Percentiles rank a stretch among this genome's conserved stretches.
Conservation (phyloP, 257 asterid species). For the Apocynum venetum region DNA sequence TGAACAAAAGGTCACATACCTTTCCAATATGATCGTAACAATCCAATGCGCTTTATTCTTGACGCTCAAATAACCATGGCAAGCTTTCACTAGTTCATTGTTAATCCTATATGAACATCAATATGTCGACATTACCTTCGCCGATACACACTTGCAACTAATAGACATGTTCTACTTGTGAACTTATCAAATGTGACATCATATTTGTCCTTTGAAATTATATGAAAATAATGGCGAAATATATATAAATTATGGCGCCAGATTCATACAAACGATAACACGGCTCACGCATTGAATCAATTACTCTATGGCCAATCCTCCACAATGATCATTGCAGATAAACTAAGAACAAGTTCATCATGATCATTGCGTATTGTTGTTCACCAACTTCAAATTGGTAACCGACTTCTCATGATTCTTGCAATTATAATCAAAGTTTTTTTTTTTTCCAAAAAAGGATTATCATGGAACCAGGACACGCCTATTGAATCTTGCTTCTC, state of each 20-base stretch:
- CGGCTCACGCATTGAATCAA: conserved; percentile 10
- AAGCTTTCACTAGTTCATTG: too few relatives aligned
- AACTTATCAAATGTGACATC: too few relatives aligned
- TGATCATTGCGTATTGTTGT: conserved; percentile 1
- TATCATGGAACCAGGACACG: not conserved
- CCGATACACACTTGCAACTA: too few relatives aligned
- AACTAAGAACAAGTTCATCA: conserved; percentile 11
- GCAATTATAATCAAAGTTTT: conserved; percentile 3
- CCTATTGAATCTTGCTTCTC: not conserved
- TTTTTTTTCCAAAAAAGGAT: not conserved
- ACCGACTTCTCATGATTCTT: conserved; percentile 15
- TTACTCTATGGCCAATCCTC: not conserved
- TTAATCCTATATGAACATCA: too few relatives aligned
- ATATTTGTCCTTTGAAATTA: too few relatives aligned
- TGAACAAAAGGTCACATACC: too few relatives aligned
- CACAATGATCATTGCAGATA: not conserved
- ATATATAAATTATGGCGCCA: not conserved
- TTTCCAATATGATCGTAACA: too few relatives aligned
- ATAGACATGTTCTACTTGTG: too few relatives aligned
- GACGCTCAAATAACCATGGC: too few relatives aligned
- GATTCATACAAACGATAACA: not conserved
- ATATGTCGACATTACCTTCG: too few relatives aligned
- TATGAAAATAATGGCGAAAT: too few relatives aligned
- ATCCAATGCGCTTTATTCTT: too few relatives aligned
- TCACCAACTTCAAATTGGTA: conserved; percentile 19